These are phyloP conservation scores for Chaetothyriales sp. DNA, from an alignment of 2,329 filamentous ascomycete genomes.

Conservation along the genomic window DNA sequence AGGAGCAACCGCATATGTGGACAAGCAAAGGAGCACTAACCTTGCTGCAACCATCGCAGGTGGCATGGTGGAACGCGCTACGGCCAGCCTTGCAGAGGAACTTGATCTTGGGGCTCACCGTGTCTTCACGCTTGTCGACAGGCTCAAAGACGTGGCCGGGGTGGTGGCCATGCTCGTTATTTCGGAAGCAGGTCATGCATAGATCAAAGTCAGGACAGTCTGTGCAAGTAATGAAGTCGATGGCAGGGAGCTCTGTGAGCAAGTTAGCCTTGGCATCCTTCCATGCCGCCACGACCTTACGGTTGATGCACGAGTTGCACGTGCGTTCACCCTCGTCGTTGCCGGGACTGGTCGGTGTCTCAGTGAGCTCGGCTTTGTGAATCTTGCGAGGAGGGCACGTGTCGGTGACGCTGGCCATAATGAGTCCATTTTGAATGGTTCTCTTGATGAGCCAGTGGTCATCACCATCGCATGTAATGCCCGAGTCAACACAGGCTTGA, in stretches of 20 bases:
- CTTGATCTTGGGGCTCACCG: constrained; percentile 48
- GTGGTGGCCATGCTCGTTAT: constrained; percentile 74
- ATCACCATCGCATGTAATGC: constrained; percentile 62
- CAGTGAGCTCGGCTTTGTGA: constrained; percentile 10
- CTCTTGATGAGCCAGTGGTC: constrained; percentile 94
- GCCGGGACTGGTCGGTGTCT: constrained; percentile 8
- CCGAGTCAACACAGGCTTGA: constrained; percentile 59
- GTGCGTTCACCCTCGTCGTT: constrained; percentile 26
- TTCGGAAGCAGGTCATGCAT: constrained; percentile 67
- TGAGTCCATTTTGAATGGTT: constrained; percentile 59
- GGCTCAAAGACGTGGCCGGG: constrained; percentile 69
- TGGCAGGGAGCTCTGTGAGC: constrained; percentile 52
- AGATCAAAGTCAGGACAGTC: constrained; percentile 84
- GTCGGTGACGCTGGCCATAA: constrained; percentile 77
- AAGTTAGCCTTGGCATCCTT: constrained; percentile 9
- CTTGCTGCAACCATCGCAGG: constrained; percentile 88
- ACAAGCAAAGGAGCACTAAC: constrained; percentile 29
- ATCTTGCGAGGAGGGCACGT: constrained; percentile 52
- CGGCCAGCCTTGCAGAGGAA: constrained; percentile 65
- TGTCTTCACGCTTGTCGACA: constrained; percentile 43
- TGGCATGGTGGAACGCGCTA: constrained; percentile 67
- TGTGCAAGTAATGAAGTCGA: constrained; percentile 71
- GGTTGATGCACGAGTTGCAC: constrained; percentile 53
- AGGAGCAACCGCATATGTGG: too few species aligned
- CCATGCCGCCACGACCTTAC: constrained; percentile 26